These are phyloP conservation scores for Candida berthetii DNA, from an alignment of 805 yeast species.

Conservation along the genomic window DNA sequence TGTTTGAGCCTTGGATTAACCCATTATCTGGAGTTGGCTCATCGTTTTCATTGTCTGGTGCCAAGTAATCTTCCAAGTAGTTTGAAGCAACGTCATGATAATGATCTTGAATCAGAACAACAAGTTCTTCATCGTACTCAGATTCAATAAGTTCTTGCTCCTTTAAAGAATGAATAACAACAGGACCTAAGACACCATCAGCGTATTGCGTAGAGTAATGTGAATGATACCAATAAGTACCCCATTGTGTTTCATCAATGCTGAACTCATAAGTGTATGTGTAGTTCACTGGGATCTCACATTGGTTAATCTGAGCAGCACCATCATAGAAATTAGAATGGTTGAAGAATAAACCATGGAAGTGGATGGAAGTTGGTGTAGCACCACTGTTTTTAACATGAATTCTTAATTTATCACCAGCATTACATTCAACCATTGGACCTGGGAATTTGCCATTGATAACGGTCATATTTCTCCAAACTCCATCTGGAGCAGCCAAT, in stretches of 20 bases:
- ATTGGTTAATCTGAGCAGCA: conserved; percentile 42
- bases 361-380: conserved; percentile 40
- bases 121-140: conserved; percentile 41
- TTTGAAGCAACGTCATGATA: conserved; percentile 30
- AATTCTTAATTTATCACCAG: conserved; percentile 37
- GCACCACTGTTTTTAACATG: conserved; percentile 31
- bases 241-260: conserved; percentile 31
- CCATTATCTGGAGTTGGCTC: conserved; percentile 47
- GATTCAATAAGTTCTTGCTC: conserved; percentile 27
- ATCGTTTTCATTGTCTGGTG: conserved; percentile 36
- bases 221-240: conserved; percentile 54
- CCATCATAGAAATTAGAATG: conserved; percentile 45
- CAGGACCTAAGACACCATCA: conserved; percentile 45
- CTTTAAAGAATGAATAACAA: conserved; percentile 36
- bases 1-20: conserved; percentile 32
- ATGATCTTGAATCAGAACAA: conserved; percentile 40
- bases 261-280: conserved; percentile 36
- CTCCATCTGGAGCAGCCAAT: conserved; percentile 23
- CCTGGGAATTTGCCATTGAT: conserved; percentile 40
- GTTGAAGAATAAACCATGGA: conserved; percentile 44
- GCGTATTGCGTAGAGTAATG: conserved; percentile 41
- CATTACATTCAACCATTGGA: conserved; percentile 38
- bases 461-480: conserved; percentile 25
- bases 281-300: conserved; percentile 36
- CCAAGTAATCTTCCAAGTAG: conserved; percentile 26